A percentile compares a stretch with the other conserved stretches of the same genome.
These are phyloP conservation scores for Polygonum aviculare DNA, from an alignment of 148 eudicot species.

Conservation along the genomic window DNA sequence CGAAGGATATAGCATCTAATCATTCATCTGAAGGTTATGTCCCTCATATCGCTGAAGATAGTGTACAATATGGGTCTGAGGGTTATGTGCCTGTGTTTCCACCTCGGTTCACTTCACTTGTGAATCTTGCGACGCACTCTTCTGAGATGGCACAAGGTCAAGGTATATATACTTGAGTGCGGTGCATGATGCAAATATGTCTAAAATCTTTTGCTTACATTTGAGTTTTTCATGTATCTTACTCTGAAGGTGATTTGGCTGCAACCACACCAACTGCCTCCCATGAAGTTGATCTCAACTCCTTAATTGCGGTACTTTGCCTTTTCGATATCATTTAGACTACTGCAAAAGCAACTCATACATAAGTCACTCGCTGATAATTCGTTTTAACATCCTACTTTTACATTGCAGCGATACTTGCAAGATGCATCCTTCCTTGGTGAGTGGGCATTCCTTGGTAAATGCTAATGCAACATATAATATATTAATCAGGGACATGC, in stretches of 20 bases:
- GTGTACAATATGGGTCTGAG: neutral
- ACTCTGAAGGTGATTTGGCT: constrained; percentile 13
- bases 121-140: constrained; percentile 31
- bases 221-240: neutral
- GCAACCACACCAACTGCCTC: constrained; percentile 24
- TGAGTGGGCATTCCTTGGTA: constrained; percentile 18
- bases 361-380: constrained; percentile 3
- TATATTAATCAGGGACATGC: neutral
- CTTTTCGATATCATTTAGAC: neutral
- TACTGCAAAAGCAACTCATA: neutral
- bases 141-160: neutral
- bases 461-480: neutral
- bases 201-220: neutral
- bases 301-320: constrained; percentile 45
- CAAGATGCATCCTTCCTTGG: constrained; percentile 74
- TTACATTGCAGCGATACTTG: constrained; percentile 52
- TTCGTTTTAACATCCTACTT: neutral
- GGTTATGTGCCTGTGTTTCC: constrained; percentile 31
- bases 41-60: constrained; percentile 15
- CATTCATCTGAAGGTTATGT: neutral
- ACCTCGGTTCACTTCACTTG: constrained; percentile 61
- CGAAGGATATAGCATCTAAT: neutral
- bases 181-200: neutral
- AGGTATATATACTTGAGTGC: neutral
- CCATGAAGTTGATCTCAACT: constrained; percentile 33